phyloP scores from a whole-genome alignment of 2,329 filamentous ascomycete genomes.

The Sporothrix protearum region DNA sequence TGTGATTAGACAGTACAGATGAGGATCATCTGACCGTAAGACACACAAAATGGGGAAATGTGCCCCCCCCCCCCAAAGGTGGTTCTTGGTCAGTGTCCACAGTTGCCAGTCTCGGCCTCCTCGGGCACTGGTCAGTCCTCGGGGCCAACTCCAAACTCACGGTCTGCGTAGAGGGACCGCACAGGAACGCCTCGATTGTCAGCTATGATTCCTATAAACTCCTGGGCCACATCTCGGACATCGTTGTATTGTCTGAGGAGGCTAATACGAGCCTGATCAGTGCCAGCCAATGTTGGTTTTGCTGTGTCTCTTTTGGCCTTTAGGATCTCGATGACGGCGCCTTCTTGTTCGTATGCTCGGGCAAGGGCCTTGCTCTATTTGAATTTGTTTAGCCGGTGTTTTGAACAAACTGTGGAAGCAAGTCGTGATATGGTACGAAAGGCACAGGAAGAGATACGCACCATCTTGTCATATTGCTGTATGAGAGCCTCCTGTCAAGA shows the following conservation, averaged over 20 bases:
- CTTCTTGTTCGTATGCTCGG: constrained; percentile 17
- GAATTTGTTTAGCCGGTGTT: background rate
- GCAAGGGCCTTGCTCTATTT: constrained; percentile 19
- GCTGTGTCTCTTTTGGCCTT: background rate
- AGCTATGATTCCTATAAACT: constrained; percentile 40
- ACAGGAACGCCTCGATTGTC: constrained; percentile 37
- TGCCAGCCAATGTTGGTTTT: background rate
- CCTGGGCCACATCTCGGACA: constrained; percentile 39
- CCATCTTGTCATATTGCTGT: constrained; percentile 21
- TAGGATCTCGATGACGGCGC: background rate
- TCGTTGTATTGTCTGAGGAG: constrained; percentile 39
- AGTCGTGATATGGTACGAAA: background rate
- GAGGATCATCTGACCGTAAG: background rate
- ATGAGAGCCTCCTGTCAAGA: constrained; percentile 5
- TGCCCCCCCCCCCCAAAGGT: background rate
- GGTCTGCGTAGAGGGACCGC: constrained; percentile 33
- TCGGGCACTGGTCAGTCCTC: constrained; percentile 18
- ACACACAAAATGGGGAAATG: background rate
- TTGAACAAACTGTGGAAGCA: background rate
- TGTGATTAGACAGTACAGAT: background rate
- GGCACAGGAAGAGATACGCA: background rate
- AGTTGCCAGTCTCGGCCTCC: background rate
- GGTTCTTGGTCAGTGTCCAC: background rate
- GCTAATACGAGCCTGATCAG: constrained; percentile 30
- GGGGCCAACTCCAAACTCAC: constrained; percentile 35